These are phyloP conservation scores for Quercus bicolor DNA, from an alignment of 306 rosid species.

Conservation along the genomic window DNA sequence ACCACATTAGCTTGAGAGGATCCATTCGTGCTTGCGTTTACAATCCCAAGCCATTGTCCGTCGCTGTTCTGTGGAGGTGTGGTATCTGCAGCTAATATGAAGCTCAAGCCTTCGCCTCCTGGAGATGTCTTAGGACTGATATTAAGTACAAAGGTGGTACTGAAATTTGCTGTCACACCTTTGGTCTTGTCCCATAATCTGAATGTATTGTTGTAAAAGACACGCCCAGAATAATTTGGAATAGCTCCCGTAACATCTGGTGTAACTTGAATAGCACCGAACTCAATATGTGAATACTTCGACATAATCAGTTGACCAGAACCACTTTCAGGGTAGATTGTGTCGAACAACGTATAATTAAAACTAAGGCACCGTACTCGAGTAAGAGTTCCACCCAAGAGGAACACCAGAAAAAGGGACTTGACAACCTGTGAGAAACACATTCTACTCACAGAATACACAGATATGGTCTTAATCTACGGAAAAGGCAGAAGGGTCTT, in stretches of 20 bases:
- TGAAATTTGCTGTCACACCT: conserved; percentile 27
- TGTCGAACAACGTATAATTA: conserved; percentile 30
- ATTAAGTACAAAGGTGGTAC: conserved; percentile 34
- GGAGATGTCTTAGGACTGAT: conserved; percentile 12
- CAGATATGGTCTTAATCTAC: too few relatives aligned
- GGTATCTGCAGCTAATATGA: conserved; percentile 33
- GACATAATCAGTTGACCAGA: not conserved
- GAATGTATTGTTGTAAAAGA: conserved; percentile 22
- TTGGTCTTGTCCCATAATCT: conserved; percentile 24
- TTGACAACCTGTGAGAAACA: not conserved
- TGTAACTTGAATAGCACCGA: conserved; percentile 38
- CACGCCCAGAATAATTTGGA: conserved; percentile 11
- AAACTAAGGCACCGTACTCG: conserved; percentile 20
- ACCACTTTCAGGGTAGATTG: not conserved
- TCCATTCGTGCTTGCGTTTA: conserved; percentile 35
- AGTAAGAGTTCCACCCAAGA: conserved; percentile 12
- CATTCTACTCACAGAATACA: not conserved
- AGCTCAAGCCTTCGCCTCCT: conserved; percentile 46
- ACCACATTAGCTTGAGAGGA: conserved; percentile 32
- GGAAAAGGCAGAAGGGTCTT: conserved; percentile 9
- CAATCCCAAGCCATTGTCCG: too few relatives aligned
- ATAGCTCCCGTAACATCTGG: conserved; percentile 20
- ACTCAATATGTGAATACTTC: conserved; percentile 17
- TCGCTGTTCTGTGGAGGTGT: conserved; percentile 26
- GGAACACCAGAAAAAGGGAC: conserved; percentile 8